phyloP scores from a whole-genome alignment of 140 eudicot genomes.

The Flaveria floridana region DNA sequence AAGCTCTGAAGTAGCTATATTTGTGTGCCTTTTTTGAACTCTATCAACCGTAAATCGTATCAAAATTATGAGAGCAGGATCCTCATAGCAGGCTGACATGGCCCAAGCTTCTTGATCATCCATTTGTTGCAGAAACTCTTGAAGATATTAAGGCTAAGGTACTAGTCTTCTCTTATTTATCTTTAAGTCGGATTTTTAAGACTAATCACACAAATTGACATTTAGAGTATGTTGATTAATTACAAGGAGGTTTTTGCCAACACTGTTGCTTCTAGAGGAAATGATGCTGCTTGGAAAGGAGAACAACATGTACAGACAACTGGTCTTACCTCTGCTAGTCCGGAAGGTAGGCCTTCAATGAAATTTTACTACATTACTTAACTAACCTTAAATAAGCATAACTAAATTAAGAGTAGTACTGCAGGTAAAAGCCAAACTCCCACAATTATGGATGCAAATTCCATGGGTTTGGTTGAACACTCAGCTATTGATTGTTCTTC shows the following conservation, averaged over 20 bases:
- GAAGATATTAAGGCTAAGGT: constrained; percentile 71
- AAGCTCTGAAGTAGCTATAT: constrained; percentile 13
- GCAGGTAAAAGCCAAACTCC: constrained; percentile 53
- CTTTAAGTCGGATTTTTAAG: not conserved
- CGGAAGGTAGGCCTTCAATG: constrained; percentile 55
- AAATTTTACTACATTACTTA: constrained; percentile 17
- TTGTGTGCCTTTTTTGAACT: constrained; percentile 11
- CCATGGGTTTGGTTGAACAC: constrained; percentile 36
- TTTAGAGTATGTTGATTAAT: constrained; percentile 16
- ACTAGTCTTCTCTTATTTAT: constrained; percentile 7
- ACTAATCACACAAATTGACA: constrained; percentile 15
- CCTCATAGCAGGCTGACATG: constrained; percentile 89
- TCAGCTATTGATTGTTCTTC: constrained; percentile 35
- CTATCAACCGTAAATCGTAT: constrained; percentile 5
- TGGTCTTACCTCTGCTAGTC: constrained; percentile 45
- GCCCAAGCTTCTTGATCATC: constrained; percentile 97
- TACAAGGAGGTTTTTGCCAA: constrained; percentile 59
- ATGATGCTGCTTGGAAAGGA: constrained; percentile 56
- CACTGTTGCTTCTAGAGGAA: constrained; percentile 56
- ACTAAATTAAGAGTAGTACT: constrained; percentile 21
- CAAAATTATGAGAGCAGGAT: constrained; percentile 49
- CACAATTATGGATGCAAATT: constrained; percentile 37
- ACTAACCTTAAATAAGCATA: constrained; percentile 27
- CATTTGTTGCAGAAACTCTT: constrained; percentile 70
- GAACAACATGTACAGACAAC: constrained; percentile 48